phyloP scores from a whole-genome alignment of 768 basidiomycete species.

The Filobasidium wieringae region DNA sequence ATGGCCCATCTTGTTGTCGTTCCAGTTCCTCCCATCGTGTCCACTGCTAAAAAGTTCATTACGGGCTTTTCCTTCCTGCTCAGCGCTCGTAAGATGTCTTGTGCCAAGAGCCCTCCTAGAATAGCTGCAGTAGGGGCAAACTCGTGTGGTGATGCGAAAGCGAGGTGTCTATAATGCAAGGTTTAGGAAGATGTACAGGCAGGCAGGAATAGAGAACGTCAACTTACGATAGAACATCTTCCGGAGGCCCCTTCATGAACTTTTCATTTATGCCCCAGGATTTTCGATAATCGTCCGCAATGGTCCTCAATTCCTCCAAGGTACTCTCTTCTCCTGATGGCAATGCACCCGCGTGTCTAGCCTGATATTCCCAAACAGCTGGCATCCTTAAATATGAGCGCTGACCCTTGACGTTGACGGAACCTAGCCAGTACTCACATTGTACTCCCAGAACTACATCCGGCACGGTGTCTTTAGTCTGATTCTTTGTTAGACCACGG shows the following conservation, averaged over 20 bases:
- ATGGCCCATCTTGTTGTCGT: constrained; percentile 28
- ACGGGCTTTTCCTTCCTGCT: constrained; percentile 84
- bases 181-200: not conserved
- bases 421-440: constrained; percentile 43
- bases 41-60: constrained; percentile 81
- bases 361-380: constrained; percentile 80
- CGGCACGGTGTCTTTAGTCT: constrained; percentile 76
- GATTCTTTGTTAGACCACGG: constrained; percentile 56
- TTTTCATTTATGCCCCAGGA: constrained; percentile 53
- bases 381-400: not conserved
- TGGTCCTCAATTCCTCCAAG: constrained; percentile 51
- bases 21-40: constrained; percentile 40
- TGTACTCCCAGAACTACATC: constrained; percentile 58
- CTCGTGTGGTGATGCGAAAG: constrained; percentile 62
- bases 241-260: constrained; percentile 40
- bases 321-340: constrained; percentile 46
- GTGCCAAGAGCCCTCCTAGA: constrained; percentile 83
- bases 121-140: constrained; percentile 91
- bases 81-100: constrained; percentile 85
- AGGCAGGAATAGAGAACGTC: not conserved
- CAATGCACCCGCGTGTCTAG: constrained; percentile 47
- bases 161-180: constrained; percentile 48
- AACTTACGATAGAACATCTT: constrained; percentile 53
- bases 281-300: constrained; percentile 53
- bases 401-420: not conserved